These are phyloP conservation scores for Aspergillus ustus DNA, from an alignment of 2,329 filamentous ascomycete genomes.

Conservation along the genomic window DNA sequence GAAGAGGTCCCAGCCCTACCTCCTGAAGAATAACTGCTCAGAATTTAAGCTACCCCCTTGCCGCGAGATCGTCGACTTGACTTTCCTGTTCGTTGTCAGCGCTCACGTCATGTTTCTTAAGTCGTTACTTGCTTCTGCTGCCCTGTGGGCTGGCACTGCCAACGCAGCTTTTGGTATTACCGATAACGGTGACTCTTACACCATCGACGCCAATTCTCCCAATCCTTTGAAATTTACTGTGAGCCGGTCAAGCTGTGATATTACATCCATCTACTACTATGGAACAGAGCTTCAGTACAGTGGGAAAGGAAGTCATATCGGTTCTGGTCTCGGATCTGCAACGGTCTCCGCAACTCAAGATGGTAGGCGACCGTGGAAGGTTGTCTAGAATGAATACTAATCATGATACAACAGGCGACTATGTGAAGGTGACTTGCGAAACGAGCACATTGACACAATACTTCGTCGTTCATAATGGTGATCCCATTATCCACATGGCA, in stretches of 20 bases:
- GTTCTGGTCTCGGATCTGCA: slow-evolving; percentile 63
- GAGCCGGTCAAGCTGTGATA: slow-evolving; percentile 62
- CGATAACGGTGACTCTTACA: slow-evolving; percentile 35
- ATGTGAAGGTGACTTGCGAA: slow-evolving; percentile 66
- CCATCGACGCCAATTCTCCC: slow-evolving; percentile 54
- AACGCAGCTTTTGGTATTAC: slow-evolving; percentile 36
- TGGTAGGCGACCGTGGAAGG: slow-evolving; percentile 22
- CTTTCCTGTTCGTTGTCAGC: not conserved
- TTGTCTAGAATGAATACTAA: not conserved
- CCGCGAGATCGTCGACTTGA: slow-evolving; percentile 4
- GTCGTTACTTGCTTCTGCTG: slow-evolving; percentile 22
- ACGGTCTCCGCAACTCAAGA: slow-evolving; percentile 56
- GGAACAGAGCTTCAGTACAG: slow-evolving; percentile 63
- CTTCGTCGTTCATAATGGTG: slow-evolving; percentile 64
- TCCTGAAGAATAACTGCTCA: not conserved
- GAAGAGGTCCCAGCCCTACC: not conserved
- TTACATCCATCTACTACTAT: slow-evolving; percentile 66
- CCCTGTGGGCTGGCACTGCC: slow-evolving; percentile 28
- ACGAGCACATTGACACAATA: slow-evolving; percentile 68
- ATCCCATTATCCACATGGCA: slow-evolving; percentile 64
- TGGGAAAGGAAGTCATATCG: slow-evolving; percentile 59
- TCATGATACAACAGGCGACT: slow-evolving; percentile 34
- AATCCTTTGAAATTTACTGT: slow-evolving; percentile 59
- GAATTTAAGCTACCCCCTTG: slow-evolving; percentile 7
- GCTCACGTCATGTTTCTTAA: slow-evolving; percentile 26